phyloP scores from a whole-genome alignment of 768 basidiomycete genomes.

The Psilocybe sp. region DNA sequence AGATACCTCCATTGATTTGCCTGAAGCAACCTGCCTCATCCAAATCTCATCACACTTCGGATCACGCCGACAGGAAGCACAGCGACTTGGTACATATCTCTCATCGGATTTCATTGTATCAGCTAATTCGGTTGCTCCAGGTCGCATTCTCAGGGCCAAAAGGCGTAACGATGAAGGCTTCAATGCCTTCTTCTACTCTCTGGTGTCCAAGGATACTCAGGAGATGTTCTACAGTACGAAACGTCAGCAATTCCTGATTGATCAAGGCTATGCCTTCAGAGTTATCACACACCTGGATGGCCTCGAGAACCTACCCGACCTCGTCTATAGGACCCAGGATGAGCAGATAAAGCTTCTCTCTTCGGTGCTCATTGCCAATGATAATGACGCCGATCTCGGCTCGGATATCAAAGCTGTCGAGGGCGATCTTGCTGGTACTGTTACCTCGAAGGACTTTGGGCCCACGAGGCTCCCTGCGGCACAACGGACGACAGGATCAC shows the following conservation, averaged over 20 bases:
- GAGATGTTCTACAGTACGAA: conserved; percentile 99
- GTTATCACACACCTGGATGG: conserved; percentile 98
- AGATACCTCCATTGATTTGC: conserved; percentile 97
- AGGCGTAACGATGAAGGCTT: conserved; percentile 98
- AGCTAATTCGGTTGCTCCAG: conserved; percentile 34
- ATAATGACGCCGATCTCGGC: conserved; percentile 86
- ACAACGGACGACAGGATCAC: conserved; percentile 78
- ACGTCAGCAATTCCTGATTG: conserved; percentile 96
- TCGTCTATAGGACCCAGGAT: conserved; percentile 88
- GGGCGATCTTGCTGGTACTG: conserved; percentile 81
- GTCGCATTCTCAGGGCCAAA: conserved; percentile 95
- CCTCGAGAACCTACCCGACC: conserved; percentile 76
- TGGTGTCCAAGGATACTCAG: conserved; percentile 98
- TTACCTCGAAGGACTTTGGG: conserved; percentile 88
- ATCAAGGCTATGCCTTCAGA: conserved; percentile 99
- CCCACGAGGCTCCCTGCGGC: conserved; percentile 63
- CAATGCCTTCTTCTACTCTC: conserved; percentile 99
- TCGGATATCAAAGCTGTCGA: conserved; percentile 78
- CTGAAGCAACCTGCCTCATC: conserved; percentile 98
- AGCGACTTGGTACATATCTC: conserved; percentile 70
- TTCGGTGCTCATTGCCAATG: conserved; percentile 87
- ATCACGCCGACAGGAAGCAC: conserved; percentile 96
- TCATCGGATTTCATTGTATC: not conserved
- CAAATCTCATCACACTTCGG: conserved; percentile 99
- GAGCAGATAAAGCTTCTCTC: conserved; percentile 97